These are phyloP conservation scores for Penicillium sp. DNA, from an alignment of 2,329 filamentous ascomycete genomes.

Conservation along the genomic window DNA sequence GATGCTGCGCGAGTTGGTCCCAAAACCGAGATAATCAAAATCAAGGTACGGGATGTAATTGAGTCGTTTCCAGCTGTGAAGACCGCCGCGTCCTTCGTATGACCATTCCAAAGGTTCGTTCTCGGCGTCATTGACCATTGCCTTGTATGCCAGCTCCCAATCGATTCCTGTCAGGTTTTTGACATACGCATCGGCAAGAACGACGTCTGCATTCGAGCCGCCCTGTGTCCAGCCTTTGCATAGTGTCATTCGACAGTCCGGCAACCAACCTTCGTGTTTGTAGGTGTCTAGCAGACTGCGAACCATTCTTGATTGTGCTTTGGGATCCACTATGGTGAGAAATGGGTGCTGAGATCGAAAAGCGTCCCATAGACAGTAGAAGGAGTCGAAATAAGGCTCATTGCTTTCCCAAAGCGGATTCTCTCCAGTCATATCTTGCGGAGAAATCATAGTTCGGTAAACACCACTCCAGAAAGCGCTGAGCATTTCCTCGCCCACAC, in stretches of 20 bases:
- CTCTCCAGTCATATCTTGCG: conserved; percentile 64
- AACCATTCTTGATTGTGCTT: conserved; percentile 24
- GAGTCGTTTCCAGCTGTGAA: conserved; percentile 62
- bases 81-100: conserved; percentile 60
- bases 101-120: conserved; percentile 63
- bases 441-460: conserved; percentile 63
- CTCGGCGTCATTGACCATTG: conserved; percentile 63
- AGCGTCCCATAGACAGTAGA: conserved; percentile 45
- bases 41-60: conserved; percentile 65
- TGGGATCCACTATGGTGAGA: conserved; percentile 26
- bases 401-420: conserved; percentile 59
- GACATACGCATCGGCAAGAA: conserved; percentile 58
- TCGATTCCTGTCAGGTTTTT: conserved; percentile 60
- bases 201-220: conserved; percentile 56
- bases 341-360: conserved; percentile 24
- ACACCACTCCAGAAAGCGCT: conserved; percentile 61
- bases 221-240: conserved; percentile 30
- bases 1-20: conserved; percentile 62
- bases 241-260: conserved; percentile 30
- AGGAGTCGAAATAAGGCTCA: conserved; percentile 65
- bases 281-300: conserved; percentile 29
- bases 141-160: conserved; percentile 61
- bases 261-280: conserved; percentile 29
- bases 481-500: conserved; percentile 48
- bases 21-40: conserved; percentile 59